Evolutionary conservation across 176 grass and related monocot species (phyloP), one percentile per base, ranked within the genome.

Genomic region (Urochloa ruziziensis): DNA sequence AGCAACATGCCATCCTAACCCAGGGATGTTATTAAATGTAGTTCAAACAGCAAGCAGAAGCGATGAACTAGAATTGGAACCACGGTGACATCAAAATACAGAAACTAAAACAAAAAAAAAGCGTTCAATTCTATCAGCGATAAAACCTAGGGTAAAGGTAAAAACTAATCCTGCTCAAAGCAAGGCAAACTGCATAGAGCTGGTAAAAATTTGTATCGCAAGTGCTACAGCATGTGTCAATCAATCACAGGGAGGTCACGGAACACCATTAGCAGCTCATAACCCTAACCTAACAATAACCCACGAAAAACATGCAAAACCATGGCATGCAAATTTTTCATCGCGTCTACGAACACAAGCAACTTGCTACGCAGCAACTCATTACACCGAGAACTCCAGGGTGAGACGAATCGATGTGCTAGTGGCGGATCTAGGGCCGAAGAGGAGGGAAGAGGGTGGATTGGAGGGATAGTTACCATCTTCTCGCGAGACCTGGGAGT

Each of bases 381-480:
- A 68, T 34, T 1, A 68, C 48, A 48, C 24, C 4, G 2, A 18
- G 18, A 67, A 18, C 35, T 19, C n/a, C n/a, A 17, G 10, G 27
- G 39, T 25, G 69, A 14, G 51, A 15, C 11, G 16, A 70, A 23
- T 23, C 15, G 10, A 60, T 2, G 1, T n/a, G 42, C 32, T 80
- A 80, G 0, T 28, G 37, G 10, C 14, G 25, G 30, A 79, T 39
- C 10, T 4, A 58, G 14, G 10, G 33, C 1, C 21, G 21, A 43
- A 0, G 2, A 27, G 16, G 5, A 49, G 33, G 17, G 13, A 36
- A 21, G 47, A 2, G 9, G 44, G 2, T 10, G 48, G 10, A 29
- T 6, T 9, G 0, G 65, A 63, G 40, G 7, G 44, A 62, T 17
- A 47, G 15, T 72, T 84, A 88, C 81, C 87, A 84, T 88, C 87